Evolutionary conservation across 345 rosid species (phyloP), one percentile per base, ranked within the genome.

Genomic region (Anacardium occidentale): DNA sequence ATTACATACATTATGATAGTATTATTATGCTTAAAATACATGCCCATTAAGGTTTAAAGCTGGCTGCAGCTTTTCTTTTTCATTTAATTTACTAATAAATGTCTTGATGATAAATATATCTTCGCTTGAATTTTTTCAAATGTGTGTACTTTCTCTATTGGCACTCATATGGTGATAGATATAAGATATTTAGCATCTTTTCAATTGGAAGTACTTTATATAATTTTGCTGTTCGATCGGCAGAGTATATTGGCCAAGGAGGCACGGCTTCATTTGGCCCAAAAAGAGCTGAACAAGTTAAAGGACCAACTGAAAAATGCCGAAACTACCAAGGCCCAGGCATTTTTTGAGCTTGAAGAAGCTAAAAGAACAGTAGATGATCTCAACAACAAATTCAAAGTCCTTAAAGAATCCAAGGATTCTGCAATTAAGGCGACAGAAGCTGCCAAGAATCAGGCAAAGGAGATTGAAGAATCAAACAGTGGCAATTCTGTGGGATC

Each of bases 171-270:
- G 54, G 29, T 42, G 32, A 21, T 57, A 11, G 20, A 21, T 34
- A 13, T 71, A 11, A 52, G 34, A 63, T 29, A 74, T 62, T 34
- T 42, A 37, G 22, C 50, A 24, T 7, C 29, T 57, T 15, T 21
- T 70, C 47, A 45, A 17, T 45, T 57, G 20, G 40, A 64, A 52
- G 18, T 24, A 40, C 37, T 44, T 10, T 21, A 29, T 71, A 59
- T 7, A 9, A 22, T 40, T 61, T 76, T 55, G 4, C 8, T 58
- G 10, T 7, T 50, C 37, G 76, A 47, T 56, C 29, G 83, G 68
- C 83, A 94, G 98, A 87, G 84, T 79, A 88, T 83, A 47, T 78
- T 88, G 83, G 97, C 87, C 15, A 92, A 90, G 79, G 94, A 92
- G 82, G 88, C 91, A 9, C 95, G 87, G 81, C 92, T 92, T 79